A percentile compares a stretch with the other conserved stretches of the same genome.
phyloP scores from a whole-genome alignment of 345 rosid genomes.

The Aegle marmelos region DNA sequence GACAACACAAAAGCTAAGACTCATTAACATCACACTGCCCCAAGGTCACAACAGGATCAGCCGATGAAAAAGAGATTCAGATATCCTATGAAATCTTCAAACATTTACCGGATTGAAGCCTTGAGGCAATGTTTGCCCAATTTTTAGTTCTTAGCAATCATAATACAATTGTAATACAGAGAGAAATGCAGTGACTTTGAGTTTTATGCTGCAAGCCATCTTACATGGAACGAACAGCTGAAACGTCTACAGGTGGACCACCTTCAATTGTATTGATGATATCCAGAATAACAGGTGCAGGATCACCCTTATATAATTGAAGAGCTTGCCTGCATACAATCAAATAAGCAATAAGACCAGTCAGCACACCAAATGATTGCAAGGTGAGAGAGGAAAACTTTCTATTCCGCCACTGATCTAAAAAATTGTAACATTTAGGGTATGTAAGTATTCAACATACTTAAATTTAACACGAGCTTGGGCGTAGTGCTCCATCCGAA shows the following conservation, averaged over 20 bases:
- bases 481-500: conserved; percentile 83
- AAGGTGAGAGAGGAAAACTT: not conserved
- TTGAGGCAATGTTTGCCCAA: not conserved
- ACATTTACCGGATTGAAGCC: not conserved
- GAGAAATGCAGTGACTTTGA: not conserved
- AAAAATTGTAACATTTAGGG: not conserved
- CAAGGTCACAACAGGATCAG: not conserved
- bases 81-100: conserved; percentile 1
- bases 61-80: not conserved
- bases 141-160: conserved; percentile 4
- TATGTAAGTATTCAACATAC: conserved; percentile 38
- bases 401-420: not conserved
- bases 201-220: conserved; percentile 20
- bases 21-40: not conserved
- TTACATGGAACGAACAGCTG: conserved; percentile 90
- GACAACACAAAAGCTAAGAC: too few relatives aligned
- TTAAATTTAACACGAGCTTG: conserved; percentile 97
- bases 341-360: conserved; percentile 14
- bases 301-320: conserved; percentile 74
- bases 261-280: conserved; percentile 94
- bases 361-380: not conserved
- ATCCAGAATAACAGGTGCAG: conserved; percentile 66
- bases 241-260: conserved; percentile 91
- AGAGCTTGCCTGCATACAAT: conserved; percentile 82
- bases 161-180: not conserved